Evolutionary conservation across 2,329 filamentous ascomycete genomes (phyloP), one percentile per base, ranked within the genome.

Genomic region (Fusarium acutatum): DNA sequence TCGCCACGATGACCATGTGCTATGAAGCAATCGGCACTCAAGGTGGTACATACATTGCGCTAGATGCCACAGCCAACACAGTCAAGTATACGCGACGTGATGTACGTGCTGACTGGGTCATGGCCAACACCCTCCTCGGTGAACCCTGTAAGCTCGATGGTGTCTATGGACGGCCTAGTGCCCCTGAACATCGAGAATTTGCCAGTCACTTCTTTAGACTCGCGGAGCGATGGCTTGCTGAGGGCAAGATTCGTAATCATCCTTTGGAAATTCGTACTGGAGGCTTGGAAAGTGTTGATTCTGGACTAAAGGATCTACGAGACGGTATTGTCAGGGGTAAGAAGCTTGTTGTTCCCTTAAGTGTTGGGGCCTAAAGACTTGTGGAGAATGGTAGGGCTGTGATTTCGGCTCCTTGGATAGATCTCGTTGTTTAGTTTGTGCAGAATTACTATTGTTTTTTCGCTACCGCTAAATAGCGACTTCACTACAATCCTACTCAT

Each of bases 401-500:
- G 7, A 4, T 35, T n/a, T 15, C 2, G 2, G 12, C 49, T 15
- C 13, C 12, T 24, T 24, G 14, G 17, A 9, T 34, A 5, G 7
- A 24, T 20, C 7, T 34, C 2, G 0, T 10, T 24, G 0, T 17
- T 18, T 1, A 50, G 30, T 35, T 50, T 14, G 8, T 50, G 2
- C 2, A 24, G 6, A 37, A 22, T 26, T 5, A 22, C 11, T 5
- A 35, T 26, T 22, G 6, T 5, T 11, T 22, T 52, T 22, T 32
- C 1, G 12, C 5, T 18, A 10, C 5, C 7, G 7, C 1, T 15
- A 3, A 4, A 3, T 17, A 12, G 5, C 3, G 1, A 8, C 4
- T n/a, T 17, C 4, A 2, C 5, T n/a, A 0, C 4, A 49, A 12
- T 18, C 2, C 5, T 17, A 11, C 6, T 6, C 1, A n/a, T 6